These are phyloP conservation scores for Meira nashicola DNA, from an alignment of 1,284 basidiomycete genomes.

Conservation along the genomic window DNA sequence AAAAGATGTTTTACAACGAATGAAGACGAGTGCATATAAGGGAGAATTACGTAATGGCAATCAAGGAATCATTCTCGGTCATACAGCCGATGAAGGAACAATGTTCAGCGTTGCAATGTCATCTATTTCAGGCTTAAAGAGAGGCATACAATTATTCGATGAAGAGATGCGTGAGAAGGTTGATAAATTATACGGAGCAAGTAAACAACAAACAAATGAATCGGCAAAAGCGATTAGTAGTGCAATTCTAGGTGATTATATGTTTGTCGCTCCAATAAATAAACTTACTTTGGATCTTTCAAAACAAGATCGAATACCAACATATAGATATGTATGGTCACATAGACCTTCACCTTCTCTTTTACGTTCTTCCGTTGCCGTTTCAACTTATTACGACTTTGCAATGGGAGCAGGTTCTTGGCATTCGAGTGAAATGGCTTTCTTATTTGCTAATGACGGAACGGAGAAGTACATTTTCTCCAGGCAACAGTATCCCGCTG, in stretches of 20 bases:
- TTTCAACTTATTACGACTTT: slow-evolving; percentile 18
- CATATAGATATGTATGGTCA: slow-evolving; percentile 25
- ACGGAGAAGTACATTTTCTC: slow-evolving; percentile 11
- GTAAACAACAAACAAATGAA: slow-evolving; percentile 6
- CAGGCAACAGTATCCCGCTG: neutral
- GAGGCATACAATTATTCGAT: slow-evolving; percentile 19
- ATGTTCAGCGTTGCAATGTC: slow-evolving; percentile 33
- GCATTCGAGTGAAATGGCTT: slow-evolving; percentile 29
- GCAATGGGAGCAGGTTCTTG: slow-evolving; percentile 21
- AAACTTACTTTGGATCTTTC: slow-evolving; percentile 18
- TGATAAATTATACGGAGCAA: slow-evolving; percentile 17
- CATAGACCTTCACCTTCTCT: slow-evolving; percentile 21
- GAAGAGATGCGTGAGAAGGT: slow-evolving; percentile 17
- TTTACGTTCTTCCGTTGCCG: slow-evolving; percentile 17
- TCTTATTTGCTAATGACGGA: slow-evolving; percentile 25
- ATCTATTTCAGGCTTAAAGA: slow-evolving; percentile 18
- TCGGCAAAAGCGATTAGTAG: slow-evolving; percentile 26
- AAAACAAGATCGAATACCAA: slow-evolving; percentile 7
- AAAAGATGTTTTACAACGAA: neutral
- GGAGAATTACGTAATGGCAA: slow-evolving; percentile 24
- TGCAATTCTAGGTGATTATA: slow-evolving; percentile 29
- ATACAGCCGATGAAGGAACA: slow-evolving; percentile 32
- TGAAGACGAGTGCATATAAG: neutral
- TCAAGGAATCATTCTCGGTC: slow-evolving; percentile 23
- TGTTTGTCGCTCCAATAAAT: slow-evolving; percentile 28